phyloP scores from a whole-genome alignment of 805 yeast genomes.

The Yarrowia sp. region DNA sequence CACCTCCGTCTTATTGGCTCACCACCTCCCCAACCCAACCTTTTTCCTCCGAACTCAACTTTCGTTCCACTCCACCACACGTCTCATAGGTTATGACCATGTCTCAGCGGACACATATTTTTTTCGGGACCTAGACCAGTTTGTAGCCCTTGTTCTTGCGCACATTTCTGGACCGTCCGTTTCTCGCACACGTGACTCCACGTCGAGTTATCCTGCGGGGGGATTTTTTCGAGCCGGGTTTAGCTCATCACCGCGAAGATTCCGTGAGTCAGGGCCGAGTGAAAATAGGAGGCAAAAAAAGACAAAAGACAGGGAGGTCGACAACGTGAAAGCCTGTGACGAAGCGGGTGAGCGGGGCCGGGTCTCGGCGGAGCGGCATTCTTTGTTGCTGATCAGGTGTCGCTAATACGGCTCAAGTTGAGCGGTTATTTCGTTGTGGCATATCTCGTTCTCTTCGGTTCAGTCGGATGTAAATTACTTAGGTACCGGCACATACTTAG shows the following conservation, averaged over 20 bases:
- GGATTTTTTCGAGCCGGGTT: constrained; percentile 25
- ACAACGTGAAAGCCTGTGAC: background rate
- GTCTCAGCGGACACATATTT: background rate
- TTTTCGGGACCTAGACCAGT: constrained; percentile 5
- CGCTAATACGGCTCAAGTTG: too few species aligned
- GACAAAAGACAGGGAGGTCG: background rate
- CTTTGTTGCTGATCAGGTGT: too few species aligned
- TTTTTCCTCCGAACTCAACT: background rate
- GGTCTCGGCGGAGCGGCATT: background rate
- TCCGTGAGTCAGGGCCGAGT: constrained; percentile 37
- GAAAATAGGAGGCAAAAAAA: constrained; percentile 32
- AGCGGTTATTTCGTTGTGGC: too few species aligned
- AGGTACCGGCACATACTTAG: too few species aligned
- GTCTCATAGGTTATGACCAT: constrained; percentile 19
- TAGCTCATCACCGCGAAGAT: constrained; percentile 19
- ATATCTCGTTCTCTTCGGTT: too few species aligned
- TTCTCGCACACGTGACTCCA: background rate
- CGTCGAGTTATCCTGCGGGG: constrained; percentile 10
- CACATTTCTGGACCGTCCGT: constrained; percentile 2
- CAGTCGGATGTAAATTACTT: too few species aligned
- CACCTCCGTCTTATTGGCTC: too few species aligned
- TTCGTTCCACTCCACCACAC: too few species aligned
- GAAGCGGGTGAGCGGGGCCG: constrained; percentile 20
- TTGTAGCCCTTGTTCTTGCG: background rate
- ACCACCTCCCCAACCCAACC: background rate